Evolutionary conservation across 208 protist species (phyloP).

Genomic region (Porcisia deanei): DNA sequence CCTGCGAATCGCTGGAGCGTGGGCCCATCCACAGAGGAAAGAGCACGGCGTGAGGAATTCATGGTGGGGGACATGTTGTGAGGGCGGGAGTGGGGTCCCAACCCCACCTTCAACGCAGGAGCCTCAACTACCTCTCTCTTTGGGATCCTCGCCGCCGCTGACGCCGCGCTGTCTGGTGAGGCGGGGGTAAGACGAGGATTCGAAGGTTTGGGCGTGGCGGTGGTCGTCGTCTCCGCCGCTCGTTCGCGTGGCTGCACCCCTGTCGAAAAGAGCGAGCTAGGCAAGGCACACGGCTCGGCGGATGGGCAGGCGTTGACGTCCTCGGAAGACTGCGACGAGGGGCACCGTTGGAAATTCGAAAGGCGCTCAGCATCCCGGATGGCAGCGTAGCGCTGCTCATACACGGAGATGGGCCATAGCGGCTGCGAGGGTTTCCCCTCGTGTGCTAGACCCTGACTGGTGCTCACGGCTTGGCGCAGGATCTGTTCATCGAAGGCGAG

Average conservation of each 20-base stretch:
- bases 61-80: conserved; percentile 9
- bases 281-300: neutral
- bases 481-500: neutral
- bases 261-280: neutral
- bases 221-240: neutral
- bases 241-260: neutral
- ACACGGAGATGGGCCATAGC: conserved; percentile 8
- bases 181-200: neutral
- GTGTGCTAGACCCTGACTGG: neutral
- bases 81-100: neutral
- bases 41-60: neutral
- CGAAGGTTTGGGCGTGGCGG: neutral
- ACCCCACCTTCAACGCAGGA: conserved; percentile 13
- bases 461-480: too few species aligned
- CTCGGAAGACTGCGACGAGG: neutral
- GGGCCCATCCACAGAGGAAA: neutral
- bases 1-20: neutral
- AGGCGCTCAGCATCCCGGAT: conserved; percentile 4
- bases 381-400: conserved; percentile 16
- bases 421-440: neutral
- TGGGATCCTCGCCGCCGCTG: neutral
- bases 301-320: neutral
- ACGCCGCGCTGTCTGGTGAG: neutral
- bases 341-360: neutral
- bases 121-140: neutral